Percentiles rank a stretch among this genome's conserved stretches.
Conservation (phyloP, 345 rosid genomes). For the Carallia brachiata region DNA sequence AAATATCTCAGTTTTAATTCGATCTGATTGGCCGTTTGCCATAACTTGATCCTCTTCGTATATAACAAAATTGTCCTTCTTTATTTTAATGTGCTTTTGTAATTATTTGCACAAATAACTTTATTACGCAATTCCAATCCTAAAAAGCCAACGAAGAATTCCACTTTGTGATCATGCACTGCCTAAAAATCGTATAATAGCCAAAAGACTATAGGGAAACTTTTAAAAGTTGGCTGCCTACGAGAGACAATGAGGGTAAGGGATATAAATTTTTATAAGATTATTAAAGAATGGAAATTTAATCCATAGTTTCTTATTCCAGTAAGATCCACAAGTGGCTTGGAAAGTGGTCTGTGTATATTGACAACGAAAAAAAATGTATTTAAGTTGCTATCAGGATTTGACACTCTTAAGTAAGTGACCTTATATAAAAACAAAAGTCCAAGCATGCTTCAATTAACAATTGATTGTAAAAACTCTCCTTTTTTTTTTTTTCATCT, state of each 20-base stretch:
- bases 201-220: conserved; percentile 29
- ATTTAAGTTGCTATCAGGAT: background rate
- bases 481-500: background rate
- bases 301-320: conserved; percentile 27
- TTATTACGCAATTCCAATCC: conserved; percentile 12
- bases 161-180: conserved; percentile 32
- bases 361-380: background rate
- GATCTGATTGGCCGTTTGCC: too few species aligned
- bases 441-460: conserved; percentile 3
- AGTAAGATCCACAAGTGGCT: conserved; percentile 12
- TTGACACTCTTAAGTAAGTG: background rate
- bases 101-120: background rate
- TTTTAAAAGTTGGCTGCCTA: conserved; percentile 32
- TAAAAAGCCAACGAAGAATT: conserved; percentile 44
- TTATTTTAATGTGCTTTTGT: background rate
- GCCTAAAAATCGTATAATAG: conserved; percentile 10
- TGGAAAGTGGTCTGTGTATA: conserved; percentile 4
- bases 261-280: conserved; percentile 19
- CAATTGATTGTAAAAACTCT: background rate
- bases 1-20: too few species aligned
- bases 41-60: too few species aligned
- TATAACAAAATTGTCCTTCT: background rate
- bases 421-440: background rate
- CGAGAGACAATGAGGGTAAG: conserved; percentile 21
- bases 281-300: background rate